Conservation (phyloP, 495 filamentous ascomycete genomes). For the Penicillium coprophilum region DNA sequence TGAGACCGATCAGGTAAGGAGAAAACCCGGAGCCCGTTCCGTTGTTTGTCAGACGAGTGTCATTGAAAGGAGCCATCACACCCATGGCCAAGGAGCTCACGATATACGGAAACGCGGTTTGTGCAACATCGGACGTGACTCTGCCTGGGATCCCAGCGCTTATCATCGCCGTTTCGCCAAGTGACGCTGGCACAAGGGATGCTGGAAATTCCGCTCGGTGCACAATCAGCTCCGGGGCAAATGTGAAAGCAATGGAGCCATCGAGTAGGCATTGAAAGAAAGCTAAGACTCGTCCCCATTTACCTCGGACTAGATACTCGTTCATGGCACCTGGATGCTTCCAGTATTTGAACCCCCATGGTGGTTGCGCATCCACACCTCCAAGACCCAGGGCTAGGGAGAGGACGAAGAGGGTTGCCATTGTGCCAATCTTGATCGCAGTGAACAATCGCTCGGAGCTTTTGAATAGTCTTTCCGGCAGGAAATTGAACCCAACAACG, state of each 20-base stretch:
- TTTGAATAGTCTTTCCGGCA: conserved; percentile 75
- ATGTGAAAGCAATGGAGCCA: conserved; percentile 54
- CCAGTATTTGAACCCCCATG: conserved; percentile 80
- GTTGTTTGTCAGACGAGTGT: conserved; percentile 48
- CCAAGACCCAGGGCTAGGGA: conserved; percentile 70
- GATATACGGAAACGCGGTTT: conserved; percentile 58
- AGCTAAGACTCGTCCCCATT: conserved; percentile 64
- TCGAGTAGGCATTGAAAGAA: conserved; percentile 65
- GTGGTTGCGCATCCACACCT: conserved; percentile 60
- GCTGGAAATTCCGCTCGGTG: conserved; percentile 51
- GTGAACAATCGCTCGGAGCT: conserved; percentile 79
- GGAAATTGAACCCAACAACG: conserved; percentile 72
- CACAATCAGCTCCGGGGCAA: conserved; percentile 55
- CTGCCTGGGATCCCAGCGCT: conserved; percentile 23
- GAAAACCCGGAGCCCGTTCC: conserved; percentile 50
- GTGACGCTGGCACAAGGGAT: conserved; percentile 34
- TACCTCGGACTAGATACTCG: conserved; percentile 58
- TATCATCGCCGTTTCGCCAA: conserved; percentile 17
- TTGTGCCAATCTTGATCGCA: conserved; percentile 73
- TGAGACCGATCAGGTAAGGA: conserved; percentile 37
- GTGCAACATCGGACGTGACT: conserved; percentile 23
- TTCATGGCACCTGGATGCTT: conserved; percentile 67
- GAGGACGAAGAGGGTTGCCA: conserved; percentile 66
- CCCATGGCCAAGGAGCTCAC: conserved; percentile 57
- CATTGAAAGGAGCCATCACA: conserved; percentile 56